Evolutionary conservation across 257 asterid species (phyloP).

Genomic region (Forsythia viridissima): DNA sequence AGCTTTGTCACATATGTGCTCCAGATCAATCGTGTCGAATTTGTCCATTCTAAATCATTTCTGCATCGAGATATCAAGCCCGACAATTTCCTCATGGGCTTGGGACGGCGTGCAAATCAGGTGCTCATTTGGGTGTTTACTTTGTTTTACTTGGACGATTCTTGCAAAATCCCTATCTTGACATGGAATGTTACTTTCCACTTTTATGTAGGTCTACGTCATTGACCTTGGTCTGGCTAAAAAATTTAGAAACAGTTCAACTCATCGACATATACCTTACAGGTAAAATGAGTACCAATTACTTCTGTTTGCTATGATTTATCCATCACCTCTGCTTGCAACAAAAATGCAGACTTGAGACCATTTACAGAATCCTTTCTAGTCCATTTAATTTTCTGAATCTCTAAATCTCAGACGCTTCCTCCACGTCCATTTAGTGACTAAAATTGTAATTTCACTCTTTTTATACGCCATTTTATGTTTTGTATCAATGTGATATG

Average conservation of each 20-base stretch:
- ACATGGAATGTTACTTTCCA: constrained; percentile 17
- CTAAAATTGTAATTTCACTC: too few species aligned
- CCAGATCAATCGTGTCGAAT: constrained; percentile 95
- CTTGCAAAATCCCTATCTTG: neutral
- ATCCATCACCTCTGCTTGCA: constrained; percentile 8
- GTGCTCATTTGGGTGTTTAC: neutral
- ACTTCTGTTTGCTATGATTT: constrained; percentile 3
- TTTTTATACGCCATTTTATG: too few species aligned
- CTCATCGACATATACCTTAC: constrained; percentile 89
- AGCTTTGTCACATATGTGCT: constrained; percentile 17
- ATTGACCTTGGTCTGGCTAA: constrained; percentile 96
- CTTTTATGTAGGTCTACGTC: constrained; percentile 60
- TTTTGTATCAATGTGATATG: too few species aligned
- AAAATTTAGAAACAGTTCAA: constrained; percentile 78
- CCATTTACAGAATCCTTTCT: neutral
- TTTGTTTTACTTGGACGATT: constrained; percentile 14
- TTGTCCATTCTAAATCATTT: constrained; percentile 88
- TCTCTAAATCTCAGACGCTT: too few species aligned
- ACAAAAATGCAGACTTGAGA: constrained; percentile 7
- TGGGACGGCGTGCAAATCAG: too few species aligned
- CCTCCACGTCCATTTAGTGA: too few species aligned
- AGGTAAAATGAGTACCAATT: constrained; percentile 51
- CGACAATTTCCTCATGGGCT: constrained; percentile 96
- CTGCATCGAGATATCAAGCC: constrained; percentile 97
- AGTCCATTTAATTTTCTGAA: too few species aligned